Base-by-base conservation (phyloP, 2,329 filamentous ascomycete genomes). In the Pseudogymnoascus sp. region DNA sequence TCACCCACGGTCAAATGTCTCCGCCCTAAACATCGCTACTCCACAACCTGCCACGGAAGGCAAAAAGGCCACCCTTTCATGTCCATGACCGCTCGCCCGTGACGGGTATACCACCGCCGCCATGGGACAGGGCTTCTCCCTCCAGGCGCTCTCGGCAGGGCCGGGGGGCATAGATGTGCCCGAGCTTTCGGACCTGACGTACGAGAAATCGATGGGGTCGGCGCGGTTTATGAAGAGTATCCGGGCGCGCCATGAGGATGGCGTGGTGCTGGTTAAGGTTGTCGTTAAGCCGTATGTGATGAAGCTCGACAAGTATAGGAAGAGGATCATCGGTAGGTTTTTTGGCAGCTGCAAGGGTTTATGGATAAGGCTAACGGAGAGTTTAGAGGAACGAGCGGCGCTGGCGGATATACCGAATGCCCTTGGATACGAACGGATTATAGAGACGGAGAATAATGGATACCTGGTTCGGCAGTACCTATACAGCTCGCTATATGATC, bases 71-170 rank as follows among this genome's bases (percentile, higher is more conserved):
- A 33, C 29, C 10, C 19, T 31, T 33, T 56, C 50, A 56, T 56
- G 50, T 67, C 63, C 29, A 72, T 73, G 70, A 69, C 60, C 68
- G 67, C 42, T 62, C 62, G 60, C 67, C 66, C 65, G 71, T 73
- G 70, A 73, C 66, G 63, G 50, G 56, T 44, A 31, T 60, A 64
- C 66, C 60, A 56, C 50, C 50, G 26, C 50, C 50, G 50, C 50
- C 68, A 99, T 99, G 95, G 95, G 95, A 68, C 95, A 99, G 82
- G 93, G 91, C 68, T 97, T 97, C 79, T 97, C 93, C 66, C 86
- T 96, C 70, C 91, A 92, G 62, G 93, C 92, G 73, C 89, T 96
- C 68, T 95, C 92, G 62, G 91, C 91, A 67, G 95, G 93, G 74
- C 90, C 91, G 62, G 93, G 93, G 64, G 91, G 92, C 70, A 96